phyloP scores from a whole-genome alignment of 2,329 filamentous ascomycete species.

The Rachicladosporium sp. region DNA sequence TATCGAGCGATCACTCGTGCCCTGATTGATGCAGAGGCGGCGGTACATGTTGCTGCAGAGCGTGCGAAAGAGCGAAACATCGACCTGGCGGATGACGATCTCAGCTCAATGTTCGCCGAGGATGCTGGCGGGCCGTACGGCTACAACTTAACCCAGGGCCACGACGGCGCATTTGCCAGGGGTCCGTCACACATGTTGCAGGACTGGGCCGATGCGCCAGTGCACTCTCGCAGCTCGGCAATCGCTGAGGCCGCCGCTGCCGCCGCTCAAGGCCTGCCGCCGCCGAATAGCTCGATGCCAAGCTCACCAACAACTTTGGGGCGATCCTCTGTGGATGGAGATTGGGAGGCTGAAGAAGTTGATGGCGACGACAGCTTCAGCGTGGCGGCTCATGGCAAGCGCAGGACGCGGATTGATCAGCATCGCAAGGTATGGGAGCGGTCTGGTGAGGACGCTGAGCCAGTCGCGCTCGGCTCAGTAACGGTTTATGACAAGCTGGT shows the following conservation, averaged over 20 bases:
- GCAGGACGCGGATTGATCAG: slow-evolving; percentile 11
- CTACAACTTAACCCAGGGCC: too few species aligned
- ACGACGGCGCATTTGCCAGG: too few species aligned
- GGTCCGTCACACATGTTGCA: not conserved
- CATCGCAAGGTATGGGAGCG: slow-evolving; percentile 4
- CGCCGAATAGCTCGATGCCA: slow-evolving; percentile 1
- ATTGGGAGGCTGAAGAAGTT: slow-evolving; percentile 8
- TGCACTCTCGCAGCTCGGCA: slow-evolving; percentile 1
- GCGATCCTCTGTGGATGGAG: slow-evolving; percentile 1
- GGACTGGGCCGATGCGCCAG: not conserved
- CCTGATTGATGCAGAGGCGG: slow-evolving; percentile 12
- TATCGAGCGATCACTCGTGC: slow-evolving; percentile 8
- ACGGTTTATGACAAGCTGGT: too few species aligned
- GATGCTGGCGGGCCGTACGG: not conserved
- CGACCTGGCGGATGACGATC: slow-evolving; percentile 5
- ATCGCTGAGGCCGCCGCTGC: not conserved
- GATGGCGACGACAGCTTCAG: slow-evolving; percentile 12
- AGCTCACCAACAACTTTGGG: not conserved
- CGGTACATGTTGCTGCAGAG: slow-evolving; percentile 5
- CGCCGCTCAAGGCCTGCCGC: slow-evolving; percentile 1
- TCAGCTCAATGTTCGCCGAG: slow-evolving; percentile 9
- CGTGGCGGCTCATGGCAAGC: slow-evolving; percentile 9
- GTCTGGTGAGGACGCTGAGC: too few species aligned
- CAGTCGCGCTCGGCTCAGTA: too few species aligned
- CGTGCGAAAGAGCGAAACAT: slow-evolving; percentile 5